These are phyloP conservation scores for Ganoderma meredithae DNA, from an alignment of 1,284 basidiomycete species.

Conservation along the genomic window DNA sequence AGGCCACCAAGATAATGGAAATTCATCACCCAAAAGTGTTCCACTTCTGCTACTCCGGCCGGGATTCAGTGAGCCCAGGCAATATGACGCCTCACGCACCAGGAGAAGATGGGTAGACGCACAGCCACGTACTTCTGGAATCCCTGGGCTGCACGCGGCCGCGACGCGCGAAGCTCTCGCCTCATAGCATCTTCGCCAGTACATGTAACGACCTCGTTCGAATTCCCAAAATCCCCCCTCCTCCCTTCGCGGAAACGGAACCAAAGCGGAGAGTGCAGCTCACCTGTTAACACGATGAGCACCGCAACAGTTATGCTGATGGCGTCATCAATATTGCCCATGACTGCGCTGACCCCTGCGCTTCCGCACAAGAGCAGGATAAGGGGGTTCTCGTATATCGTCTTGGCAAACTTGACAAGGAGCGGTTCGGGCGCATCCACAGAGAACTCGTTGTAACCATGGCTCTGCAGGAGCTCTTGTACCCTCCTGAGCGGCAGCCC, in stretches of 20 bases:
- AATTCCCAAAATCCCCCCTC: no score
- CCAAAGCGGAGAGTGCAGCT: slow-evolving; percentile 29
- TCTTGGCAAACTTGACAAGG: slow-evolving; percentile 89
- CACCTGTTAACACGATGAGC: slow-evolving; percentile 91
- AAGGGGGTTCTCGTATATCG: slow-evolving; percentile 93
- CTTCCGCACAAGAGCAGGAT: slow-evolving; percentile 91
- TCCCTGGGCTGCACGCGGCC: neutral
- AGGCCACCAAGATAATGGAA: neutral
- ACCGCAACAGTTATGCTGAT: slow-evolving; percentile 95
- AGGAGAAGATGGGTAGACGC: neutral
- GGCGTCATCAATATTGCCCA: slow-evolving; percentile 96
- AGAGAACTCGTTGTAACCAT: slow-evolving; percentile 95
- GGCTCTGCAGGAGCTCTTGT: slow-evolving; percentile 67
- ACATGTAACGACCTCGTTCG: neutral
- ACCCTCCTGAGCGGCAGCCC: slow-evolving; percentile 77
- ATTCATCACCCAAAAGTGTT: neutral
- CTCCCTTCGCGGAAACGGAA: no score
- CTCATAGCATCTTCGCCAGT: neutral
- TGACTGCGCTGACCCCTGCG: slow-evolving; percentile 85
- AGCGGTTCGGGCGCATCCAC: slow-evolving; percentile 85
- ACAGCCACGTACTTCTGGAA: neutral
- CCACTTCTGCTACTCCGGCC: neutral
- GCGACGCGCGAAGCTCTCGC: neutral
- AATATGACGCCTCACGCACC: neutral
- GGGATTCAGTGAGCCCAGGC: neutral